Base-by-base conservation (phyloP, 352 stramenopile species). In the Phytophthora melonis region DNA sequence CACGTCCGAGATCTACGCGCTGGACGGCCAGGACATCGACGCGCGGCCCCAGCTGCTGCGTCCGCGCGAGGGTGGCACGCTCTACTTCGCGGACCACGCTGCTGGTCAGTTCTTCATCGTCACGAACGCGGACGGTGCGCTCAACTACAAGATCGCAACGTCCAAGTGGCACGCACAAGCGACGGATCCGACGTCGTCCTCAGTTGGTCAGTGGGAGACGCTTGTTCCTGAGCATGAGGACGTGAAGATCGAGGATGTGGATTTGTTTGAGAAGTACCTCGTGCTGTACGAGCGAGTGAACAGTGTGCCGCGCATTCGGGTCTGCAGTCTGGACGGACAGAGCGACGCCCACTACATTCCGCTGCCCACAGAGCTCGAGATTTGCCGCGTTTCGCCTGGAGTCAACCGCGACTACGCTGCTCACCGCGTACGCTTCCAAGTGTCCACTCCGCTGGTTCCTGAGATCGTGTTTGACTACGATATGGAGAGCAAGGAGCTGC, bases 211-310 rank as follows among this genome's bases (percentile, higher is more conserved):
- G 2, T 94, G 86, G 87, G 30, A 76, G 32, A 86, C 78, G 16
- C 75, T 92, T 41, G 52, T 95, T 13, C 77, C 86, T 2, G 83
- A 93, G 32, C 64, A 87, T 0, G 32, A 64, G 32, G 80, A 90
- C 32, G 88, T 94, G 14, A 96, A 97, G 66, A 93, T 97, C 66
- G 92, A 97, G 45, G 92, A 97, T 61, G 80, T 97, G 10, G 92
- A 97, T 68, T 60, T 97, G 21, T 95, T 95, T 54, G 55, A 90
- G n/a, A 67, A 92, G 7, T 90, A 87, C 49, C 60, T 97, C 32
- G 88, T 97, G 43, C 69, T 97, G 2, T 97, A 95, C 30, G 91
- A 96, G 73, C 89, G 90, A 11, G 80, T 87, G 11, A 66, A 81
- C 23, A 93, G 88, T 61, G 72, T 93, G 11, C 88, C 86, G 14